phyloP scores from a whole-genome alignment of 169 alveolate species.

The Toxoplasma gondii region DNA sequence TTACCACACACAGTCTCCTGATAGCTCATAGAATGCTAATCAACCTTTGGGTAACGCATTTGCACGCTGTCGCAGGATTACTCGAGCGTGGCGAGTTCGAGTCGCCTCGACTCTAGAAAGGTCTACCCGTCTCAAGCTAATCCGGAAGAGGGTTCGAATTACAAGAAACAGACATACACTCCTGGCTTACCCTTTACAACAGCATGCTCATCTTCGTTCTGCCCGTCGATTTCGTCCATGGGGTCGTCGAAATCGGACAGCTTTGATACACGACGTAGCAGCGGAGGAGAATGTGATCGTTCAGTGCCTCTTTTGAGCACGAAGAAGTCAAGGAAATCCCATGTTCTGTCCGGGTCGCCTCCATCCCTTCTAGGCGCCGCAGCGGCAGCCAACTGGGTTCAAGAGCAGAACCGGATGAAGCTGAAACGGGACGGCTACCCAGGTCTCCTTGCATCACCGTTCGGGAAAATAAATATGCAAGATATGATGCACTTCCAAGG shows the following conservation, averaged over 20 bases:
- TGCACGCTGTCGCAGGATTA: no score
- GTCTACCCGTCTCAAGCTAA: not conserved
- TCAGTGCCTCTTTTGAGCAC: not conserved
- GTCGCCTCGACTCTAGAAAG: not conserved
- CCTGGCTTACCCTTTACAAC: not conserved
- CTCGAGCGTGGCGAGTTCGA: not conserved
- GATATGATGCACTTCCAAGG: not conserved
- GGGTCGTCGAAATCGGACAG: not conserved
- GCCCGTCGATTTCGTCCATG: not conserved
- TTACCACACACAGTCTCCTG: no score
- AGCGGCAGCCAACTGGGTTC: not conserved
- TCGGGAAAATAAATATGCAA: not conserved
- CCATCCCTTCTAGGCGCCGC: conserved; percentile 9
- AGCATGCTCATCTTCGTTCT: not conserved
- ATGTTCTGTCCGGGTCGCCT: not conserved
- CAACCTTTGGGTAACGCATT: no score
- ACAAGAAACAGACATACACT: not conserved
- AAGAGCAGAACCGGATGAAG: conserved; percentile 3
- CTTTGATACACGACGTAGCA: not conserved
- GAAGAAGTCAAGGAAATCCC: not conserved
- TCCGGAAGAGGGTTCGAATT: not conserved
- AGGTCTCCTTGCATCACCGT: not conserved
- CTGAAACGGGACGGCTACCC: not conserved
- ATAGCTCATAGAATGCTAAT: no score
- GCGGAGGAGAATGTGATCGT: not conserved